A percentile compares a stretch with the other conserved stretches of the same genome.
These are phyloP conservation scores for Euphrasia confusa DNA, from an alignment of 257 asterid species.

Conservation along the genomic window DNA sequence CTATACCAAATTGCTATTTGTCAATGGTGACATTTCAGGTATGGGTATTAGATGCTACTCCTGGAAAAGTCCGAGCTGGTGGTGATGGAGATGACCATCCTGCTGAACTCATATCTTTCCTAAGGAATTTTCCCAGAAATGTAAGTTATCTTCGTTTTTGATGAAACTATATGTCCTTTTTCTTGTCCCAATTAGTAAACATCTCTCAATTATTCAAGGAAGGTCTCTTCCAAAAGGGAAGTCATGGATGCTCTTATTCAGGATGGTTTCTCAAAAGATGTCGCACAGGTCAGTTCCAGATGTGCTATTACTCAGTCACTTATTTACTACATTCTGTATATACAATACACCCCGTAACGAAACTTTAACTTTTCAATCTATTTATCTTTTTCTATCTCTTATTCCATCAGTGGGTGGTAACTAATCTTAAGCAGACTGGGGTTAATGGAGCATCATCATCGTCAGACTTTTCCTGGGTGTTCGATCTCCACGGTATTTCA, in stretches of 20 bases:
- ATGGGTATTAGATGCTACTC: slow-evolving; percentile 94
- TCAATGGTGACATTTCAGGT: slow-evolving; percentile 46
- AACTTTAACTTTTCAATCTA: background rate
- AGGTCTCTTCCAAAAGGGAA: slow-evolving; percentile 83
- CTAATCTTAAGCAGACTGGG: slow-evolving; percentile 61
- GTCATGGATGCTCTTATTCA: slow-evolving; percentile 65
- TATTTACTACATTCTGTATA: background rate
- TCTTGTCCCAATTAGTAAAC: background rate
- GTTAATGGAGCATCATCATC: slow-evolving; percentile 52
- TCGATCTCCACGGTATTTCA: slow-evolving; percentile 76
- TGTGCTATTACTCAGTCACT: background rate
- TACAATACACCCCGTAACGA: no score
- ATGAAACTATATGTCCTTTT: slow-evolving; percentile 14
- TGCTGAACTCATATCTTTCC: slow-evolving; percentile 78
- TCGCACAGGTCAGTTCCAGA: slow-evolving; percentile 62
- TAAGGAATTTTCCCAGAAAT: slow-evolving; percentile 63
- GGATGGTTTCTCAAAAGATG: slow-evolving; percentile 86
- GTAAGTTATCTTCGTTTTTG: slow-evolving; percentile 32
- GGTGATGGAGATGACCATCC: slow-evolving; percentile 98
- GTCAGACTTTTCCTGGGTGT: slow-evolving; percentile 68
- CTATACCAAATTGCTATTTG: background rate
- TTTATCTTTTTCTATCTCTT: background rate
- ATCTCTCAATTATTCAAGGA: slow-evolving; percentile 41
- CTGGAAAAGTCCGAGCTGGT: slow-evolving; percentile 96
- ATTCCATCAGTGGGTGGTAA: slow-evolving; percentile 78